Evolutionary conservation across 345 rosid species (phyloP).

Genomic region (Camelina sativa): DNA sequence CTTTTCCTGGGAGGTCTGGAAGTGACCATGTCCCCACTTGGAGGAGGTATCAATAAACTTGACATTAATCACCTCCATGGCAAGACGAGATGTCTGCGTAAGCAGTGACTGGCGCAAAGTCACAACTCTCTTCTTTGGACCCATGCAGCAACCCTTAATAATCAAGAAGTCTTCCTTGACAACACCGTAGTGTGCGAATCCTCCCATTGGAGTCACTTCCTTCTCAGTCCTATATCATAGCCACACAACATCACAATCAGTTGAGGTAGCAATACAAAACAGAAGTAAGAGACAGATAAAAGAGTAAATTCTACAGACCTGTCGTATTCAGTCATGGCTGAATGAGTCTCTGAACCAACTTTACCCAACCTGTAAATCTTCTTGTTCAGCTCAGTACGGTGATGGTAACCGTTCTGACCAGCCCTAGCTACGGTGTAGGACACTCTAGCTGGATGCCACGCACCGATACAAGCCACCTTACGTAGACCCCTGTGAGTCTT

Average conservation of each 20-base stretch:
- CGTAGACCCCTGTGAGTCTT: slow-evolving; percentile 91
- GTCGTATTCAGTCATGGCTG: slow-evolving; percentile 78
- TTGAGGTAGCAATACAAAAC: not conserved
- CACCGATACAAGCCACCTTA: slow-evolving; percentile 93
- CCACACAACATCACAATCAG: not conserved
- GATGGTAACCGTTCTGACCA: slow-evolving; percentile 93
- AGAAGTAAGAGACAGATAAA: not conserved
- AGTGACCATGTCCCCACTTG: slow-evolving; percentile 69
- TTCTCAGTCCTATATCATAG: slow-evolving; percentile 77
- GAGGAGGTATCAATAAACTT: slow-evolving; percentile 81
- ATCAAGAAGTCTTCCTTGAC: slow-evolving; percentile 75
- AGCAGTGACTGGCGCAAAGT: slow-evolving; percentile 74
- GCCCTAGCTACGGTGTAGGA: slow-evolving; percentile 91
- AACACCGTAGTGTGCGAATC: slow-evolving; percentile 82
- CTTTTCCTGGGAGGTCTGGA: slow-evolving; percentile 77
- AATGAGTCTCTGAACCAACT: slow-evolving; percentile 65
- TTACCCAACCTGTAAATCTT: slow-evolving; percentile 83
- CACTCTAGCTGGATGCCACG: slow-evolving; percentile 97
- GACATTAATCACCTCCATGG: slow-evolving; percentile 69
- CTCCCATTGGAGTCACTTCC: slow-evolving; percentile 80
- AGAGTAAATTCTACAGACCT: slow-evolving; percentile 46
- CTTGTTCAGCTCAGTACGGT: slow-evolving; percentile 88
- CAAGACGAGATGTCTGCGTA: slow-evolving; percentile 74
- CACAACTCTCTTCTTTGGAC: slow-evolving; percentile 91
- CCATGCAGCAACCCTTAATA: slow-evolving; percentile 87